These are phyloP conservation scores for Lactarius evosmus DNA, from an alignment of 768 basidiomycete species.

Conservation along the genomic window DNA sequence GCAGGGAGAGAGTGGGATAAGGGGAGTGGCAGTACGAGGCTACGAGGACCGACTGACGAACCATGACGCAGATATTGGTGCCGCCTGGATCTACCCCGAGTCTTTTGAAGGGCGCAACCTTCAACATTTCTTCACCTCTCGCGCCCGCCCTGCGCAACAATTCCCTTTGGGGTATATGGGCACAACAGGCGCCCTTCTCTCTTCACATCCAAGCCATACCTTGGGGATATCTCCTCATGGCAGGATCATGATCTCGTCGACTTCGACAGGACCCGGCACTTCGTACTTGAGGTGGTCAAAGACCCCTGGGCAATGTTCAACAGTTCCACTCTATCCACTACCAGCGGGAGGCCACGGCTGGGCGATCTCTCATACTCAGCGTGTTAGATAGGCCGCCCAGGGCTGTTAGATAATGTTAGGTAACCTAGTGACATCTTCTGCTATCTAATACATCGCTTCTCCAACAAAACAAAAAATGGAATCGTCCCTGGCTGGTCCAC, in stretches of 20 bases:
- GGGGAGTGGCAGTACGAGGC: no score
- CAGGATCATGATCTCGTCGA: neutral
- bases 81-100: no score
- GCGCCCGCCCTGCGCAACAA: no score
- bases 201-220: neutral
- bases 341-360: neutral
- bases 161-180: neutral
- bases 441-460: neutral
- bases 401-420: neutral
- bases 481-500: neutral
- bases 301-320: no score
- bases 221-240: no score
- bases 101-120: no score
- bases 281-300: neutral
- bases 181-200: neutral
- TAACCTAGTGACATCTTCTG: neutral
- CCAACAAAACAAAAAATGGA: neutral
- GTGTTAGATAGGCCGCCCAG: neutral
- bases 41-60: no score
- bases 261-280: neutral
- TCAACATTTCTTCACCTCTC: no score
- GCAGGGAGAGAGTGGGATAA: no score
- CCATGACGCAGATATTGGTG: no score
- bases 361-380: neutral
- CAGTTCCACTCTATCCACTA: neutral